Base-by-base conservation (phyloP, 495 filamentous ascomycete species). In the Daldinia loculata region DNA sequence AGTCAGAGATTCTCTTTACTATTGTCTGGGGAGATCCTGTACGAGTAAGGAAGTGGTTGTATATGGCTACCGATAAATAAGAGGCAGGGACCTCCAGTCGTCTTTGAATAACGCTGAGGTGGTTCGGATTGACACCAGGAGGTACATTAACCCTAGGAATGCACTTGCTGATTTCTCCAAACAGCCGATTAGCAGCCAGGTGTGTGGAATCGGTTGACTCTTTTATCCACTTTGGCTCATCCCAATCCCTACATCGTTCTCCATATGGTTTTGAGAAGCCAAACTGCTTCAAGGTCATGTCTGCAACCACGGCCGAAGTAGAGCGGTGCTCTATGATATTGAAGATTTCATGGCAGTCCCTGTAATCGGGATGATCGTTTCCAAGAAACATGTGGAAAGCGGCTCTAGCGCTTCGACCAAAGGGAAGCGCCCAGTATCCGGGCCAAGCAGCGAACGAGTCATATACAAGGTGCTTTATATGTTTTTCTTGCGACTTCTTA, bases 311-410 rank as follows among this genome's bases (percentile, higher is more conserved):
- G 30, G 78, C 77, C 2, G 69, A 70, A 0, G 77, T 76, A 12
- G 77, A 68, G 2, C 78, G 81, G 32, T 77, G 79, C 58, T 82
- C 81, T 12, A 81, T 52, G 2, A 72, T 12, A 41, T 78, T 76
- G 52, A 79, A 81, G 0, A 80, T 68, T 32, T 78, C 76, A 32
- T 76, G 80, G 38, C 66, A 67, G 2, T 70, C 39, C 2, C 67
- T 34, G 9, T 74, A 66, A 2, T 66, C 34, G 0, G 70, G 73
- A 48, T 1, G 64, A 26, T 8, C 24, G 8, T 1, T 39, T 56
- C 6, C 34, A 63, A 11, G 56, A 79, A 75, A 14, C n/a, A 14
- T 6, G 39, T 27, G 15, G 12, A 80, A 70, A 4, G 70, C 56
- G 15, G 56, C 22, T 7, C 55, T 62, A 7, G 77, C 79, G 1